Evolutionary conservation across 352 stramenopile genomes (phyloP), one percentile per base, ranked within the genome.

Genomic region (Thalassiosira livingstoniorum): DNA sequence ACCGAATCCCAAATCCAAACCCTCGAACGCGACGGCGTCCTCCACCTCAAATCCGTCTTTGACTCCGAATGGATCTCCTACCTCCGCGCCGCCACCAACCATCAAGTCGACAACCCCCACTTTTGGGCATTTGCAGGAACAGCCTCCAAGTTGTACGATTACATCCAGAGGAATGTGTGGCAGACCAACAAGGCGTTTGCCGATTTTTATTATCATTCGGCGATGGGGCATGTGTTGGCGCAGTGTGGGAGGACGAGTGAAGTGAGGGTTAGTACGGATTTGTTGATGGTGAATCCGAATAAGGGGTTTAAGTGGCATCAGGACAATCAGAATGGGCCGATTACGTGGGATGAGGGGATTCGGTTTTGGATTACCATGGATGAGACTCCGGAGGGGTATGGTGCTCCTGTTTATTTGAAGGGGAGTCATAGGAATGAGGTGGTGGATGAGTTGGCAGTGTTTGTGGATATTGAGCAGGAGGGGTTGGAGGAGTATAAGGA

Each of bases 241-340:
- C 92, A 95, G 70, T 88, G 82, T 72, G 92, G 90, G 13, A 72
- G 82, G 21, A 94, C 87, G 1, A 78, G 92, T 47, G 87, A 94
- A 70, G 90, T 95, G 55, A 83, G 92, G 32, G 71, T 95, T 10
- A 91, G 82, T 0, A 95, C 92, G 0, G 92, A 95, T 84, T 70
- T 95, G 7, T 85, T 95, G 34, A 95, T 95, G 92, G 92, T 95
- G 15, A 95, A 95, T 76, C 92, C 92, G n/a, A 95, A 95, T 83
- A 95, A 93, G 79, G 92, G 92, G 43, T 95, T 95, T 80, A 95
- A 95, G 65, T 95, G 92, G 92, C 92, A 95, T 76, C 92, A 95
- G 76, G 92, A 95, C 66, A 95, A 95, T 78, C 92, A 95, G 77
- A 95, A 95, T 65, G 92, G 92, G 51, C 92, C 92, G 0, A 94